Percentiles rank a stretch among this genome's conserved stretches.
phyloP scores from a whole-genome alignment of 257 asterid species.

The Nicotiana undulata region DNA sequence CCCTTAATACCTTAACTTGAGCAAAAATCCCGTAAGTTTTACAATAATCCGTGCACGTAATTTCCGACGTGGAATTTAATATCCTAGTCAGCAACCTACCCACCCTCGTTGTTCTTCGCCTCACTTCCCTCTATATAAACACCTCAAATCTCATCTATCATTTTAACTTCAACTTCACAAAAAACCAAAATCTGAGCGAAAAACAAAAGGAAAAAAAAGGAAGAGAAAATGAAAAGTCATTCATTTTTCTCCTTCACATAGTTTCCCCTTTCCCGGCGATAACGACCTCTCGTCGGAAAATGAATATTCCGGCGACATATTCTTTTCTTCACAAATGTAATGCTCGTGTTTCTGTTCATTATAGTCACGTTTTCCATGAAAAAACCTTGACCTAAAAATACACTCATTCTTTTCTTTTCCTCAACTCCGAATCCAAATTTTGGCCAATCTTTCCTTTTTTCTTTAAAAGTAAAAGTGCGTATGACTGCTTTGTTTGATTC shows the following conservation, averaged over 20 bases:
- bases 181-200: not conserved
- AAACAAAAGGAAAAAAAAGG: not conserved
- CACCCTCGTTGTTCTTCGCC: not conserved
- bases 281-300: constrained; percentile 38
- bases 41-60: not conserved
- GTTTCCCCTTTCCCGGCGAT: not conserved
- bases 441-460: not conserved
- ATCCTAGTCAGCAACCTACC: not conserved
- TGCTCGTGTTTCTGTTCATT: constrained; percentile 45
- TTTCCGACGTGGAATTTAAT: not conserved
- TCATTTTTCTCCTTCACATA: not conserved
- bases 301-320: constrained; percentile 29
- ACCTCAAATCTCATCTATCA: not conserved
- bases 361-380: constrained; percentile 69
- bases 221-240: not conserved
- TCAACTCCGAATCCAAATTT: not conserved
- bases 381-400: constrained; percentile 16
- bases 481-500: not conserved
- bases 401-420: constrained; percentile 5
- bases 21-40: not conserved
- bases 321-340: constrained; percentile 16
- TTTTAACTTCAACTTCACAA: not conserved
- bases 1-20: not conserved
- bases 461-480: not conserved
- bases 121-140: not conserved